phyloP scores from a whole-genome alignment of 2,329 filamentous ascomycete genomes.

The Sporothrix globosa region DNA sequence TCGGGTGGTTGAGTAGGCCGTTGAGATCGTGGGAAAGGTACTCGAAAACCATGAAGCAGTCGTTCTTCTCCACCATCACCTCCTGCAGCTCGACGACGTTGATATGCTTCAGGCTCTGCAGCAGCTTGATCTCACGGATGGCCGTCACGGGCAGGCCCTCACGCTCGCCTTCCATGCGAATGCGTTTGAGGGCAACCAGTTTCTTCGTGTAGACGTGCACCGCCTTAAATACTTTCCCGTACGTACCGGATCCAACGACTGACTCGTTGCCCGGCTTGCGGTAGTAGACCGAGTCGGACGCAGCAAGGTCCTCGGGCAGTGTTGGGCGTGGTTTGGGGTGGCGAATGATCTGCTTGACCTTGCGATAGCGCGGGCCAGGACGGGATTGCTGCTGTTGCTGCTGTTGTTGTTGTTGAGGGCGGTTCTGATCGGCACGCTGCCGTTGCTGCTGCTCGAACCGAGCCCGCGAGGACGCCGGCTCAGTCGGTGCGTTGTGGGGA shows the following conservation, averaged over 20 bases:
- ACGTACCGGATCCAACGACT: conserved; percentile 92
- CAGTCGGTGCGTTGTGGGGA: conserved; percentile 56
- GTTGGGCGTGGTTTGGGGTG: conserved; percentile 71
- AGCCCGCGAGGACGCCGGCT: conserved; percentile 56
- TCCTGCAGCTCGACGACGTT: conserved; percentile 85
- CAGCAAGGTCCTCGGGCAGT: conserved; percentile 70
- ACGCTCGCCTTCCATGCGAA: conserved; percentile 89
- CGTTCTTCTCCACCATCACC: conserved; percentile 97
- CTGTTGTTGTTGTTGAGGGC: conserved; percentile 36
- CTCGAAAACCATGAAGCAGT: conserved; percentile 99
- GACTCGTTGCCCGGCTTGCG: conserved; percentile 97
- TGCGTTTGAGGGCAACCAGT: conserved; percentile 83
- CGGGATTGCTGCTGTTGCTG: conserved; percentile 42
- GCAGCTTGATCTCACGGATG: conserved; percentile 84
- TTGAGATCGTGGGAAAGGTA: conserved; percentile 96
- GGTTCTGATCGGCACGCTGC: conserved; percentile 33
- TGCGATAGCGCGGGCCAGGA: conserved; percentile 56
- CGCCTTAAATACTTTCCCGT: conserved; percentile 95
- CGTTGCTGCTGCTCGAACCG: conserved; percentile 34
- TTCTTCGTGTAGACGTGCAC: conserved; percentile 87
- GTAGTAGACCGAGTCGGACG: conserved; percentile 89
- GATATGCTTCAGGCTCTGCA: conserved; percentile 80
- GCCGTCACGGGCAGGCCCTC: conserved; percentile 92
- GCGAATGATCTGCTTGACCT: conserved; percentile 69
- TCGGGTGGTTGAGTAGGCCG: conserved; percentile 90